Base-by-base conservation (phyloP, 2,329 filamentous ascomycete genomes). In the Botrytis hyacinthi region DNA sequence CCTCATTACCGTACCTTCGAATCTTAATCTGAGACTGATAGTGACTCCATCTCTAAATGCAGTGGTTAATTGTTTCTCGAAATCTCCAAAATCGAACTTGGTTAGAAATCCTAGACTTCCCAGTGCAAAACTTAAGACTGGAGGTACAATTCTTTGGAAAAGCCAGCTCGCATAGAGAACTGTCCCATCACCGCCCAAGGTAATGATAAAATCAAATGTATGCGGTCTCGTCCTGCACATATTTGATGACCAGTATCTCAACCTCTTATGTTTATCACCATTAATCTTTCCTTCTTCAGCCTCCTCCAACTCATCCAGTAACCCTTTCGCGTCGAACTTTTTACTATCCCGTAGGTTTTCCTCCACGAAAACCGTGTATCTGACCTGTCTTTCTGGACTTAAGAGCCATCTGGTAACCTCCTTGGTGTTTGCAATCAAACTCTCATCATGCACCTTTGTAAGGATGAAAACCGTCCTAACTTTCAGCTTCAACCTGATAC, bases 121-220 rank as follows among this genome's bases (percentile, higher is more conserved):
- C 16, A 98, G 85, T 0, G 94, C 89, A 82, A 99, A 98, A 75
- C 94, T 95, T 75, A 99, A 85, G 0, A 98, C 94, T 0, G 96
- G 96, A 9, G 96, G 96, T 0, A 98, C 95, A 65, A 98, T 92
- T 60, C 93, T 90, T 84, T 99, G 96, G 81, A 99, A 99, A 1
- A 99, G 86, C 95, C 95, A 98, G 80, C 94, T 97, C 6, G 95
- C 93, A 80, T 97, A 98, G 18, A 99, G 85, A 10, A 99, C 95
- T 0, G 96, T 99, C n/a, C 96, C 96, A 81, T 99, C 96, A 20
- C 96, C 96, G 67, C 94, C 95, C 4, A 97, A 87, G 0, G 95
- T 97, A 65, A 99, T 89, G 70, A 97, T 91, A 80, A 99, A 97
- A 82, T 99, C 96, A 80, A 98, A 98, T 0, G 90, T 92, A 78